These are phyloP conservation scores for Suillus decipiens DNA, from an alignment of 768 basidiomycete genomes.

Conservation along the genomic window DNA sequence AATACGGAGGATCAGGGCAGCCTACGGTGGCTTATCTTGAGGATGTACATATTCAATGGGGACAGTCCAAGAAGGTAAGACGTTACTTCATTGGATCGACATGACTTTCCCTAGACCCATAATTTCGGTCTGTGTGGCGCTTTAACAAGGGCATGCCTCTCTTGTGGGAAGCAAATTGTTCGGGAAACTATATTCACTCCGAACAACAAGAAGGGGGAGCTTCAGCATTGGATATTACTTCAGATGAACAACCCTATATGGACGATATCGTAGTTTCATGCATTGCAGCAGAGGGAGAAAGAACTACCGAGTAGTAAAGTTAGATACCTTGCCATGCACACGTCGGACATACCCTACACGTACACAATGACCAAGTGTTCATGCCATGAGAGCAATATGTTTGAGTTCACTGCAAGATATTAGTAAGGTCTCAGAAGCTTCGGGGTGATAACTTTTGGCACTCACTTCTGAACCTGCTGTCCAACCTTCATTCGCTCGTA, in stretches of 20 bases:
- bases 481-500: slow-evolving; percentile 87
- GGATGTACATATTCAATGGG: neutral
- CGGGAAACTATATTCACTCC: neutral
- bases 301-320: neutral
- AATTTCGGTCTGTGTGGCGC: neutral
- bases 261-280: slow-evolving; percentile 5
- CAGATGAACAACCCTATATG: neutral
- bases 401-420: slow-evolving; percentile 62
- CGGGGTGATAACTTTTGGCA: slow-evolving; percentile 2
- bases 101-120: neutral
- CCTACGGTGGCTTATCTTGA: neutral
- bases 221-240: neutral
- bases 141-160: neutral
- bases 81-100: neutral
- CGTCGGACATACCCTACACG: neutral
- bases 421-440: slow-evolving; percentile 12
- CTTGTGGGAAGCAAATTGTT: neutral
- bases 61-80: neutral
- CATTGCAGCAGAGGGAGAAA: neutral
- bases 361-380: slow-evolving; percentile 21
- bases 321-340: neutral
- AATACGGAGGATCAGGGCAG: neutral
- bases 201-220: neutral
- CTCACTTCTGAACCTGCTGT: slow-evolving; percentile 82
- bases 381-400: slow-evolving; percentile 80